Base-by-base conservation (phyloP, 306 rosid genomes). In the Lathyrus tuberosus region DNA sequence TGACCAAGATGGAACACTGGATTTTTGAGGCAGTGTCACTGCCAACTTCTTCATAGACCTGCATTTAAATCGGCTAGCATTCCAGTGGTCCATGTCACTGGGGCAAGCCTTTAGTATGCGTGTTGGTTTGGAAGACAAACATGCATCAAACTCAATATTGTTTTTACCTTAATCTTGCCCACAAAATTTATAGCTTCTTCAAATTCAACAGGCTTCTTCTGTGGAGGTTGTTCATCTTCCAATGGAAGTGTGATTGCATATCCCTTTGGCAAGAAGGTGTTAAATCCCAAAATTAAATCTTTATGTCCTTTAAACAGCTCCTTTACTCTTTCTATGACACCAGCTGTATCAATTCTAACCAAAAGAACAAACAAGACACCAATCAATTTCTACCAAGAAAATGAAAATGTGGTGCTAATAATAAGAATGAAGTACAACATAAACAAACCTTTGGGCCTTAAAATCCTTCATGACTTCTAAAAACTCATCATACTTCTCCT, bases 161-260 rank as follows among this genome's bases (percentile, higher is more conserved):
- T 48, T 41, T 72, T 65, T 41, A 95, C 99, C 97, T 91, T 95
- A 63, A 95, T 95, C 83, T 85, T 95, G 89, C 87, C 86, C 61
- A 95, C 99, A 74, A 91, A 95, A 84, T 83, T 89, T 77, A 89
- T 95, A 37, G 99, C 99, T 79, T 95, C 96, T 56, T 84, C 91
- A 82, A 91, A 91, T 75, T 91, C 97, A 76, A 91, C 99, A 41
- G 97, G 99, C 78, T 89, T 95, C 83, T 91, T 94, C 71, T 70
- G 91, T n/a, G 76, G 73, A 83, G 95, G 92, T 61, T 87, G 91
- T 37, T 89, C 99, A 10, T 89, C 97, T 38, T 89, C 97, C 52
- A 75, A 84, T 41, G 96, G 86, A 15, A 82, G 82, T n/a, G 76
- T 80, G 60, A 92, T 92, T 78, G 83, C 84, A 81, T 72, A 78